Base-by-base conservation (phyloP, 148 eudicot genomes). In the Camellia lanceoleosa region DNA sequence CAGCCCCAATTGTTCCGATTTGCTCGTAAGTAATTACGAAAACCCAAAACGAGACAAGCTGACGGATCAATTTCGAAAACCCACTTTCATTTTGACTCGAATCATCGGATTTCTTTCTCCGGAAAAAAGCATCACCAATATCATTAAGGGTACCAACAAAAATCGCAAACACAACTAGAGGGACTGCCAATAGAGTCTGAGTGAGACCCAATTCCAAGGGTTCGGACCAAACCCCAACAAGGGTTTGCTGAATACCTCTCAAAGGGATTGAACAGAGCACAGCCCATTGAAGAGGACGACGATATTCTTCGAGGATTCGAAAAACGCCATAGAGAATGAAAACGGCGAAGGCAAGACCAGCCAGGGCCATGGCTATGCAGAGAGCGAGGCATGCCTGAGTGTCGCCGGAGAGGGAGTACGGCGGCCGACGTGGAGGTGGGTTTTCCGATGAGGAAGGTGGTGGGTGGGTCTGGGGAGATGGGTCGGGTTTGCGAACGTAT, bases 361-460 rank as follows among this genome's bases (percentile, higher is more conserved):
- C 97, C 73, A 94, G 98, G 23, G 99, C 99, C 95, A 91, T 92
- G 75, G 97, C 92, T 78, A 96, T 90, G 85, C 89, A 96, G 46
- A 92, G 79, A 12, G 99, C 92, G 5, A 96, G 85, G 5, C 91
- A 85, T n/a, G 92, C 97, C 84, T 92, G 95, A 2, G 90, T 88
- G 78, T 91, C 97, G 30, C 84, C 85, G 72, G 90, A 82, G 41
- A 89, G 85, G 43, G n/a, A n/a, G n/a, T n/a, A n/a, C n/a, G 79
- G 12, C 42, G 58, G 49, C 23, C 11, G 10, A 13, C 7, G 1
- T 51, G 54, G 5, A 5, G 23, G 11, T 9, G 73, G 54, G 13
- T n/a, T 19, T n/a, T n/a, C n/a, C 5, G 79, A 80, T 9, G 56
- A 76, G 46, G 41, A 84, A 16, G 80, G 58, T 38, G 61, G 67